phyloP scores from a whole-genome alignment of 306 rosid species.

The Cucurbita argyrosperma region DNA sequence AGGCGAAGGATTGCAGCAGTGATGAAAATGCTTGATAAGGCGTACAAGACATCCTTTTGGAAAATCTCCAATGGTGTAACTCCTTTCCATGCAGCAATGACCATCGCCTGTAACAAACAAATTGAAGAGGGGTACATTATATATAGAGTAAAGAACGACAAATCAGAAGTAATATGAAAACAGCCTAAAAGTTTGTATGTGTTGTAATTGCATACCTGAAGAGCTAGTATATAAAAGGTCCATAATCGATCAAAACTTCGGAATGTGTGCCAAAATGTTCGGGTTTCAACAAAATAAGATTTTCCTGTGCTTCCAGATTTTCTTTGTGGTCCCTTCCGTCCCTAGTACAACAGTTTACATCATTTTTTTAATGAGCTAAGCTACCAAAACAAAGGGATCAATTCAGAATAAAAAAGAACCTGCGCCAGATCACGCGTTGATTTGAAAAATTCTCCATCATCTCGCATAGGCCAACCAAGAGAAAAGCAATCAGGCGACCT shows the following conservation, averaged over 20 bases:
- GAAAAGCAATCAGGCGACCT: slow-evolving; percentile 92
- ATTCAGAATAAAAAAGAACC: slow-evolving; percentile 18
- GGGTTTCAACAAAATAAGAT: slow-evolving; percentile 67
- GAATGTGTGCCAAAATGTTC: slow-evolving; percentile 87
- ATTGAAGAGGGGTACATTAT: slow-evolving; percentile 1
- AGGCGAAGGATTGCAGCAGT: slow-evolving; percentile 86
- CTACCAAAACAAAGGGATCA: background rate
- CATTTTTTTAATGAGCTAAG: background rate
- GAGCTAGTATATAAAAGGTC: slow-evolving; percentile 74
- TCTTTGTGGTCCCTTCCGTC: slow-evolving; percentile 42
- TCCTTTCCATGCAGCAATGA: slow-evolving; percentile 59
- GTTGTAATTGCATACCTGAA: slow-evolving; percentile 56
- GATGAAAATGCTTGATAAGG: slow-evolving; percentile 79
- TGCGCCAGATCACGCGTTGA: slow-evolving; percentile 46
- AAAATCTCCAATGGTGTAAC: slow-evolving; percentile 41
- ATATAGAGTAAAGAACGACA: slow-evolving; percentile 10
- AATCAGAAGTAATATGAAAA: background rate
- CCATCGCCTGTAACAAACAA: slow-evolving; percentile 37
- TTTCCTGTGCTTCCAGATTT: slow-evolving; percentile 63
- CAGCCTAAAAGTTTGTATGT: slow-evolving; percentile 1
- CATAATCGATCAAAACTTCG: slow-evolving; percentile 87
- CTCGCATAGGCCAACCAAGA: slow-evolving; percentile 99
- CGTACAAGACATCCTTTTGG: slow-evolving; percentile 41
- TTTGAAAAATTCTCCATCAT: slow-evolving; percentile 90
- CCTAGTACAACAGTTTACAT: slow-evolving; percentile 33